Percentiles rank a stretch among this genome's conserved stretches.
Evolutionary conservation across 768 basidiomycete genomes (phyloP).

Genomic region (Boletellus emodensis): DNA sequence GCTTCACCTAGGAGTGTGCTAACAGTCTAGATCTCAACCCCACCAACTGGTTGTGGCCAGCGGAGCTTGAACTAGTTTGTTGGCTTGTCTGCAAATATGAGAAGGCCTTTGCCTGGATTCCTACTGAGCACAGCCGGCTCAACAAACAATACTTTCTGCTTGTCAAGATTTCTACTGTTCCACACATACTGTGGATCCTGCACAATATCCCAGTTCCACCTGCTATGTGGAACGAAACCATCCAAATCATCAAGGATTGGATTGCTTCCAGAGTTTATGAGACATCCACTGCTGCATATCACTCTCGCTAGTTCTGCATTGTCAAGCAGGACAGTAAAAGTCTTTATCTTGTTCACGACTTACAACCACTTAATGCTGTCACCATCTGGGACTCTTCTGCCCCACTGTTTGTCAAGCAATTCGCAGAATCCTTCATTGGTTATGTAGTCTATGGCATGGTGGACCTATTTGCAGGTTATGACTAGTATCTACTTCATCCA

Average conservation of each 20-base stretch:
- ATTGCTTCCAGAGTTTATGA: no score
- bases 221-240: no score
- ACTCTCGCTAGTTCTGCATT: no score
- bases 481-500: neutral
- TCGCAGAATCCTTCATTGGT: neutral
- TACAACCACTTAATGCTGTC: neutral
- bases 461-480: neutral
- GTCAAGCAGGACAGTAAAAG: neutral
- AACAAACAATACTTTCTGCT: slow-evolving; percentile 31
- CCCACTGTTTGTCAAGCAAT: neutral
- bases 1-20: neutral
- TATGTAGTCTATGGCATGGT: slow-evolving; percentile 1
- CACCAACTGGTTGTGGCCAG: neutral
- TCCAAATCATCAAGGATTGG: no score
- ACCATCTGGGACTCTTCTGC: neutral
- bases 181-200: no score
- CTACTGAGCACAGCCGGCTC: slow-evolving; percentile 33
- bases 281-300: no score
- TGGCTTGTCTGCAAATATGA: neutral
- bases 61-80: neutral
- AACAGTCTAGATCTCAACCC: neutral
- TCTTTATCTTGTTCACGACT: neutral
- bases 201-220: no score
- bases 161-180: slow-evolving; percentile 30
- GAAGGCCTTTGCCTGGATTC: neutral